Evolutionary conservation across 306 rosid species (phyloP).

Genomic region (Corylus americana): DNA sequence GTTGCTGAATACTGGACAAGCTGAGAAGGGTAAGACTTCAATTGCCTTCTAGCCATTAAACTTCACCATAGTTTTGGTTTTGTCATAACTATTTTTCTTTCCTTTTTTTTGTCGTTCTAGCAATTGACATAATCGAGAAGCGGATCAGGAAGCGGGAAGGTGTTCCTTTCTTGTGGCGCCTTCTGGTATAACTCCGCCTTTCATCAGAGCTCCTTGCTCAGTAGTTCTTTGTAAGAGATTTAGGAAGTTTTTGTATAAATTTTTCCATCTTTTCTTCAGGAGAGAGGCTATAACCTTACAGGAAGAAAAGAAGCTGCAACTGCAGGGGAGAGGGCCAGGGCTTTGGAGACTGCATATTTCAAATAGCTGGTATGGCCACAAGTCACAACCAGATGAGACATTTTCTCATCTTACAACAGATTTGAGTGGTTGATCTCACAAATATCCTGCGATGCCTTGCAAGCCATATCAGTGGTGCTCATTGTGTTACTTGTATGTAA

Average conservation of each 20-base stretch:
- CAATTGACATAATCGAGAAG: conserved; percentile 59
- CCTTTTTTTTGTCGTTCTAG: conserved; percentile 30
- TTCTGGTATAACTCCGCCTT: conserved; percentile 50
- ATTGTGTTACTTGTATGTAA: background rate
- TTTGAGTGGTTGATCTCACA: background rate
- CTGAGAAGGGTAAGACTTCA: conserved; percentile 50
- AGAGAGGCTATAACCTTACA: conserved; percentile 57
- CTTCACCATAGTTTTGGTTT: background rate
- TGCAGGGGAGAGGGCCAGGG: conserved; percentile 58
- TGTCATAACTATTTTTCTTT: conserved; percentile 11
- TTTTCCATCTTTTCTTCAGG: conserved; percentile 41
- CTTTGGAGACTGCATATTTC: conserved; percentile 64
- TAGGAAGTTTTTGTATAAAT: background rate
- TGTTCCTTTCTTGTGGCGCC: conserved; percentile 69
- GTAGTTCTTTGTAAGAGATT: conserved; percentile 6
- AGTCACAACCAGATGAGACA: background rate
- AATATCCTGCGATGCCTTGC: background rate
- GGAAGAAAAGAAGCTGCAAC: conserved; percentile 59
- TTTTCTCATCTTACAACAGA: background rate
- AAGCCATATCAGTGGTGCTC: background rate
- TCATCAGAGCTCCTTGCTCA: background rate
- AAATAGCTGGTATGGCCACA: conserved; percentile 27
- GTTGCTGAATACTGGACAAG: conserved; percentile 62
- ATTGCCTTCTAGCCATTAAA: conserved; percentile 1
- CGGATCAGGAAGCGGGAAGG: conserved; percentile 59